These are phyloP conservation scores for Angophora floribunda DNA, from an alignment of 345 rosid species.

Conservation along the genomic window DNA sequence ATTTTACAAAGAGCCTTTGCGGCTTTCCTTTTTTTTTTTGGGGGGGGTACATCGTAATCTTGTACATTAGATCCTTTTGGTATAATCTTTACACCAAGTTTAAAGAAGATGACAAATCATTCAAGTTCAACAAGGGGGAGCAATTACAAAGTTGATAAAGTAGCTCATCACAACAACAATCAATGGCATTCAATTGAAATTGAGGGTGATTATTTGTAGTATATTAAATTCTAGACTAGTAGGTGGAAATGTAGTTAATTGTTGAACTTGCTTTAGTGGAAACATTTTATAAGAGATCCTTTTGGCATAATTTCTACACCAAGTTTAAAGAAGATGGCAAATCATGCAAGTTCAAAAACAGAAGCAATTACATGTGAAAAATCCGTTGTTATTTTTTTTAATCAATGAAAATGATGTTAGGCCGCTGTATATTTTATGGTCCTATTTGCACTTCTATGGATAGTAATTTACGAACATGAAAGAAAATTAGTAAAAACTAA, in stretches of 20 bases:
- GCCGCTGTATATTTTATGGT: background rate
- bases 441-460: background rate
- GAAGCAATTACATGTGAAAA: background rate
- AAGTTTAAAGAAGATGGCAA: background rate
- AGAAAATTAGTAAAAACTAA: background rate
- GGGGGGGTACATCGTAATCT: no score
- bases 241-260: background rate
- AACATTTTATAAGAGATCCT: background rate
- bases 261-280: background rate
- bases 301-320: background rate
- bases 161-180: background rate
- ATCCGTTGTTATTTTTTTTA: background rate
- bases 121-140: background rate
- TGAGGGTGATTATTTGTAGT: background rate
- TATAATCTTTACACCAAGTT: no score
- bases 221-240: background rate
- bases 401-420: background rate
- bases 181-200: background rate
- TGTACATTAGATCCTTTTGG: accelerated
- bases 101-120: no score
- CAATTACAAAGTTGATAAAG: background rate
- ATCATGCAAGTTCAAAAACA: background rate
- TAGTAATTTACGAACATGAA: background rate
- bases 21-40: no score
- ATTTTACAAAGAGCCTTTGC: no score